Conservation (phyloP, 2,329 filamentous ascomycete species). For the Nemania serpens region DNA sequence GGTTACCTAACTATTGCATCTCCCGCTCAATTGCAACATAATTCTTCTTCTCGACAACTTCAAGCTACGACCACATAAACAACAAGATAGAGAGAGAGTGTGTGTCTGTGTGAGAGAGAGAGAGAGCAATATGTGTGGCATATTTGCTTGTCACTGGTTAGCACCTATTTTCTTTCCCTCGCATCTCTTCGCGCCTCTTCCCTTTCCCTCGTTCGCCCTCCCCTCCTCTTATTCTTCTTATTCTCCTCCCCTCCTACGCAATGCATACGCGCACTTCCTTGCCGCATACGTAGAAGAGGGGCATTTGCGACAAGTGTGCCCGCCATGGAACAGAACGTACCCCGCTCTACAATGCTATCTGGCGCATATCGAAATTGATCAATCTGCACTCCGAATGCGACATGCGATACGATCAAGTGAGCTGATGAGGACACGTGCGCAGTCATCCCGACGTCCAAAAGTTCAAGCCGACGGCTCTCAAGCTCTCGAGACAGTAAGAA, state of each 20-base stretch:
- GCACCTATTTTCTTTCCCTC: constrained; percentile 43
- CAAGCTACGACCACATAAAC: no score
- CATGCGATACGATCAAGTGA: neutral
- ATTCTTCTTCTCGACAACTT: no score
- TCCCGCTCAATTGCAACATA: no score
- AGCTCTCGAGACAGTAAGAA: constrained; percentile 90
- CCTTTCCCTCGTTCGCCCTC: neutral
- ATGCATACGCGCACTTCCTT: neutral
- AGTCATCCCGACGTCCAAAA: constrained; percentile 92
- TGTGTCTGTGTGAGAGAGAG: neutral
- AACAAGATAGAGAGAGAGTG: neutral
- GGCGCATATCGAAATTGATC: neutral
- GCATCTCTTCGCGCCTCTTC: constrained; percentile 2
- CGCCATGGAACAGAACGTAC: constrained; percentile 30
- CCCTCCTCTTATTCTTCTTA: neutral
- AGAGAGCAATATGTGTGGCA: constrained; percentile 80
- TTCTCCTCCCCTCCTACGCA: neutral
- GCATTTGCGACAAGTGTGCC: constrained; percentile 37
- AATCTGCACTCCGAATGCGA: neutral
- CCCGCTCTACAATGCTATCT: constrained; percentile 21
- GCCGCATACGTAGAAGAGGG: constrained; percentile 39
- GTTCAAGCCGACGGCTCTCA: constrained; percentile 93
- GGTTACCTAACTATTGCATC: no score
- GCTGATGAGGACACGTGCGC: constrained; percentile 29
- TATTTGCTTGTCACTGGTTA: constrained; percentile 93